phyloP scores from a whole-genome alignment of 176 grass and related monocot species.

The Eragrostis nindensis region DNA sequence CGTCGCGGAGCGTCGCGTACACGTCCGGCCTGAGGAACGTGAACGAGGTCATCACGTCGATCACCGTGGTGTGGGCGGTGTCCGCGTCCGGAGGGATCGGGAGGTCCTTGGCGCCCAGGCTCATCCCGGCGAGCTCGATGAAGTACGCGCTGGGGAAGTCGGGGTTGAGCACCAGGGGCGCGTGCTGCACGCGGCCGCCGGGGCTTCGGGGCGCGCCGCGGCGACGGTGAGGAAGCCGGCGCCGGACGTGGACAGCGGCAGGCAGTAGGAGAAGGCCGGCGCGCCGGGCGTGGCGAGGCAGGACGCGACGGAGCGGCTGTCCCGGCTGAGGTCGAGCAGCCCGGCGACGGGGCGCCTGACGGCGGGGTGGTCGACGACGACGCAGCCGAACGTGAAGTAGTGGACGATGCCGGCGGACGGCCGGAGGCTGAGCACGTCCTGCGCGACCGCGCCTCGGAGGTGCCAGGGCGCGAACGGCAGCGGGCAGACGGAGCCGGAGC shows the following conservation, averaged over 20 bases:
- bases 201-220: background rate
- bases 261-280: constrained; percentile 61
- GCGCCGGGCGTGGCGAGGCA: constrained; percentile 1
- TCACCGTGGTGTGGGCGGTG: background rate
- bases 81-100: constrained; percentile 15
- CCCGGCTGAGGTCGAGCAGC: constrained; percentile 50
- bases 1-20: constrained; percentile 40
- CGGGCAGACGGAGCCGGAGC: constrained; percentile 37
- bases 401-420: background rate
- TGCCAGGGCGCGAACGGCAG: constrained; percentile 21
- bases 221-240: constrained; percentile 48
- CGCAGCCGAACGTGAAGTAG: constrained; percentile 60
- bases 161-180: constrained; percentile 21
- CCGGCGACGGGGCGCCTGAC: constrained; percentile 26
- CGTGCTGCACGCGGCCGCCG: constrained; percentile 28
- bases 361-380: constrained; percentile 13
- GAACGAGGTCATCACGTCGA: constrained; percentile 51
- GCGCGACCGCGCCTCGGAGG: constrained; percentile 40
- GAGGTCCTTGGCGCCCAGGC: constrained; percentile 23
- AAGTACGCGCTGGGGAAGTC: constrained; percentile 43
- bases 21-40: constrained; percentile 42
- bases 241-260: constrained; percentile 29
- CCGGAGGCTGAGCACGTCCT: constrained; percentile 43
- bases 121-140: constrained; percentile 36
- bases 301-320: constrained; percentile 43